Evolutionary conservation across 2,329 filamentous ascomycete species (phyloP).

Genomic region (Aureobasidium sp.): DNA sequence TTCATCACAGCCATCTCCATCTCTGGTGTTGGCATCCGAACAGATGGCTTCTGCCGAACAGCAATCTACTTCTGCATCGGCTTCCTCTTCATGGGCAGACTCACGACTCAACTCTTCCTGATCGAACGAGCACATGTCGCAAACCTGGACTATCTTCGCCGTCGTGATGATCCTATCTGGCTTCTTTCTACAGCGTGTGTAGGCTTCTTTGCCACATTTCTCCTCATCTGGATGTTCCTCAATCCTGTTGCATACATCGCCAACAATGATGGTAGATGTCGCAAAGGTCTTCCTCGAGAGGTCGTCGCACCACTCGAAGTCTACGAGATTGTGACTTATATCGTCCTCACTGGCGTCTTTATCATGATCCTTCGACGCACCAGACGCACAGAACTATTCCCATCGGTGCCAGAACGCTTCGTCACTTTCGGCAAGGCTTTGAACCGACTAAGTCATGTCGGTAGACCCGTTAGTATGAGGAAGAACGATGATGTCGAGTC

Average conservation of each 20-base stretch:
- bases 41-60: constrained; percentile 32
- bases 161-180: constrained; percentile 41
- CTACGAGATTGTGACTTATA: constrained; percentile 44
- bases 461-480: not conserved
- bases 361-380: constrained; percentile 37
- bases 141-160: constrained; percentile 35
- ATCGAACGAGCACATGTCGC: constrained; percentile 46
- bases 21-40: constrained; percentile 34
- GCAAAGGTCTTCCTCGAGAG: constrained; percentile 42
- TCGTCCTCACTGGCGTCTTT: constrained; percentile 43
- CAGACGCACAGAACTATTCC: constrained; percentile 3
- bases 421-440: constrained; percentile 1
- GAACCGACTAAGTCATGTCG: not conserved
- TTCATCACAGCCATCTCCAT: constrained; percentile 38
- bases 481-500: not conserved
- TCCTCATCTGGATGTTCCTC: constrained; percentile 27
- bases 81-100: constrained; percentile 41
- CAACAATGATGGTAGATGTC: constrained; percentile 36
- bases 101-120: constrained; percentile 44
- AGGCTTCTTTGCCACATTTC: constrained; percentile 25
- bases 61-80: constrained; percentile 42
- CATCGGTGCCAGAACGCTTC: not conserved
- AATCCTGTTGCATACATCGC: constrained; percentile 38
- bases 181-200: constrained; percentile 31
- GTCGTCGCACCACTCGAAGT: constrained; percentile 40